Evolutionary conservation across 2,329 filamentous ascomycete species (phyloP), one percentile per base, ranked within the genome.

Genomic region (Bipolaris oryzae): DNA sequence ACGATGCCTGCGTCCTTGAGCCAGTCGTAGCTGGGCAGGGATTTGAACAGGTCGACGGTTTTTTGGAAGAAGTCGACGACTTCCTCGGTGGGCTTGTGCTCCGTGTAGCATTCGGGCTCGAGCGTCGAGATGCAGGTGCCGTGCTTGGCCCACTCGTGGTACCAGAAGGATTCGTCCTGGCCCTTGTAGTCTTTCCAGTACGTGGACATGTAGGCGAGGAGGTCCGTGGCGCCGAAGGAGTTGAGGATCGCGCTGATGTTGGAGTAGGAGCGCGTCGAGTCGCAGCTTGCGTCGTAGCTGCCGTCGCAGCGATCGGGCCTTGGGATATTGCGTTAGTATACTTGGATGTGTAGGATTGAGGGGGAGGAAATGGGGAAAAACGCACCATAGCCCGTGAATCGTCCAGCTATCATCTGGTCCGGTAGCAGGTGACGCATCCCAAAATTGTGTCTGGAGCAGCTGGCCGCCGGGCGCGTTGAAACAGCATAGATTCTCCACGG

Each of bases 401-500:
- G 88, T 91, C 89, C 89, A 93, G 5, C 85, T 87, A 69, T 91
- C 84, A 47, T 75, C 76, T 2, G 89, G 89, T 0, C 90, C 89
- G 3, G 85, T 83, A 1, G 82, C 78, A 1, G 88, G 88, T 55
- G 83, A 72, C 0, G 85, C 84, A 69, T 92, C 89, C 89, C 89
- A 92, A 77, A 92, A 92, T 67, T 92, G 89, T 2, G 90, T 92
- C 74, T 86, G 85, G 4, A 92, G 81, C 42, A 92, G 77, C 60
- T 90, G 84, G 7, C 90, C 90, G 3, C 88, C 86, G 0, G 89
- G 89, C 20, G 85, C 81, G 68, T 89, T 89, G 78, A 91, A 89
- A 76, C 90, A 92, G 78, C 90, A 92, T 6, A 87, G 83, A 68
- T 92, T 81, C 48, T 81, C 73, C n/a, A 85, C 82, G 7, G 77